Evolutionary conservation across 331 rosid genomes (phyloP), one percentile per base, ranked within the genome.

Genomic region (Acacia concinna): DNA sequence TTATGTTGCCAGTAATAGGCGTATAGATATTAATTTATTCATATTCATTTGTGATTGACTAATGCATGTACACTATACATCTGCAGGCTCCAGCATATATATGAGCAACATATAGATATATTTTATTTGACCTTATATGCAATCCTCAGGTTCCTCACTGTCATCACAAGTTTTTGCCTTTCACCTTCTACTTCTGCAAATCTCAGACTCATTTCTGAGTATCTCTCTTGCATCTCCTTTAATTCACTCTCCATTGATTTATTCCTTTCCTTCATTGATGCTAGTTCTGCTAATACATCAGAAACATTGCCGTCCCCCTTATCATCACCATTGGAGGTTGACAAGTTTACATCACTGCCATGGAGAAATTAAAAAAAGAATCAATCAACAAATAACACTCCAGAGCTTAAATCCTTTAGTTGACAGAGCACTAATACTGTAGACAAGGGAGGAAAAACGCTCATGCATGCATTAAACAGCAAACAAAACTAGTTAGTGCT

Each of bases 161-260:
- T 90, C 99, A 96, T 96, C 49, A 93, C 98, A 40, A 96, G 99
- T 83, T 88, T 80, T 82, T 96, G 99, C 78, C 99, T 91, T 89
- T 96, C 99, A 74, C 99, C 97, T 88, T 96, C 99, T 49, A 96
- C 99, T 83, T 93, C 98, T 2, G 99, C 98, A 21, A 96, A 96
- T 83, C 85, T 93, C 81, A 96, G 98, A 88, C 99, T 96, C 85
- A 93, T 91, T 84, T 93, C 99, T 72, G 97, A 90, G 87, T 96
- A 96, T 87, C 99, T 91, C 89, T 90, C 97, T 85, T 96, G 99
- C 97, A 96, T 96, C 59, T 96, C 99, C 82, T 93, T 91, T 25
- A 96, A 92, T 67, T 93, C 99, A 14, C 73, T 84, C 87, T 93
- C 98, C 99, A 93, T 96, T 49, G 83, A 52, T 68, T 76, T 71